These are phyloP conservation scores for Cetraspora pellucida DNA, from an alignment of 192 early-diverging fungal species.

Conservation along the genomic window DNA sequence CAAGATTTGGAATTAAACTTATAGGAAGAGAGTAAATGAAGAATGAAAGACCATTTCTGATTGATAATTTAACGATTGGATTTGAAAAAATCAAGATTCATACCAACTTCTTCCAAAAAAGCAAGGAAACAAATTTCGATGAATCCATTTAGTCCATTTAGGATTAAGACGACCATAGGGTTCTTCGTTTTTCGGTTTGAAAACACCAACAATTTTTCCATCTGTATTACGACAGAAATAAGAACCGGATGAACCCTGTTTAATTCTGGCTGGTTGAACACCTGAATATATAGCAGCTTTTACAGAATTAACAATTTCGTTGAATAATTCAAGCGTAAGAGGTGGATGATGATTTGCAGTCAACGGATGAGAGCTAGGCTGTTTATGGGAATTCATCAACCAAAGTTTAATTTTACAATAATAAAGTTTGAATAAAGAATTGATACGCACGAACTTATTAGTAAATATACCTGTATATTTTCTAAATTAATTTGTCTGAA, in stretches of 20 bases:
- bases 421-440: not conserved
- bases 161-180: slow-evolving; percentile 69
- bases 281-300: slow-evolving; percentile 49
- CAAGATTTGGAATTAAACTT: slow-evolving; percentile 85
- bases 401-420: not conserved
- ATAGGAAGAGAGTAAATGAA: not conserved
- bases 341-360: slow-evolving; percentile 46
- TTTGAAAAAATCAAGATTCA: not conserved
- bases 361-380: not conserved
- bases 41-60: not conserved
- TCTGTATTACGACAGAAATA: slow-evolving; percentile 84
- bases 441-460: not conserved
- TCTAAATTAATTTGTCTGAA: slow-evolving; percentile 5
- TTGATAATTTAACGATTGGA: not conserved
- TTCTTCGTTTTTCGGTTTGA: slow-evolving; percentile 84
- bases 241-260: slow-evolving; percentile 84
- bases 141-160: slow-evolving; percentile 94
- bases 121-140: slow-evolving; percentile 83
- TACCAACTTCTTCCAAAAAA: slow-evolving; percentile 84
- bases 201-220: slow-evolving; percentile 82
- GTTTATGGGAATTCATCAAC: not conserved
- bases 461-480: slow-evolving; percentile 24
- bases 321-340: slow-evolving; percentile 47
- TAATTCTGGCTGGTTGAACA: slow-evolving; percentile 57
- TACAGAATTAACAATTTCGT: slow-evolving; percentile 52